These are phyloP conservation scores for Curvularia sp. DNA, from an alignment of 2,329 filamentous ascomycete genomes.

Conservation along the genomic window DNA sequence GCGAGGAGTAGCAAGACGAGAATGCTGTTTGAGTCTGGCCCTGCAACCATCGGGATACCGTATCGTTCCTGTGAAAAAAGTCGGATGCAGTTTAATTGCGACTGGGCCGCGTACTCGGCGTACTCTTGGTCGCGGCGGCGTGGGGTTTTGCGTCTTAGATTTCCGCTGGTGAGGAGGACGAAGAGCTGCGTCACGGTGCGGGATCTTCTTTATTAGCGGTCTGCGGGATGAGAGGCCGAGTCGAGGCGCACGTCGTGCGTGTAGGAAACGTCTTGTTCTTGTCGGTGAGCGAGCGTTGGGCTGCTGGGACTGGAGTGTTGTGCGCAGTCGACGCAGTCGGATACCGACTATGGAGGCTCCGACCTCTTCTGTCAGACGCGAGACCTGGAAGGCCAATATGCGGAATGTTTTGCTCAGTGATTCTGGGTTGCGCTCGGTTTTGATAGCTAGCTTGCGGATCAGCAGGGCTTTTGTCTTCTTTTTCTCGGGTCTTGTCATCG, in stretches of 20 bases:
- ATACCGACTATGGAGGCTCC: neutral
- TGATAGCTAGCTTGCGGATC: conserved; percentile 2
- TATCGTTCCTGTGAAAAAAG: neutral
- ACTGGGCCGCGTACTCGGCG: neutral
- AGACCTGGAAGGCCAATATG: neutral
- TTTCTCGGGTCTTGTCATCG: neutral
- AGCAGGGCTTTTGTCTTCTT: neutral
- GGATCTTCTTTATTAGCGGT: neutral
- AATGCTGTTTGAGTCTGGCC: neutral
- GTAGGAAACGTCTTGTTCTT: neutral
- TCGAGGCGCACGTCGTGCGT: neutral
- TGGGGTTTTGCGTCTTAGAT: neutral
- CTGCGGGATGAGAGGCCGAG: neutral
- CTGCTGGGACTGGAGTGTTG: neutral
- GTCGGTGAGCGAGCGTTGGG: neutral
- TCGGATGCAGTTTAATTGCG: neutral
- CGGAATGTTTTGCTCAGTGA: neutral
- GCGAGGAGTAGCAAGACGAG: neutral
- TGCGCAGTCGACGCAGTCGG: neutral
- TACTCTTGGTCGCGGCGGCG: neutral
- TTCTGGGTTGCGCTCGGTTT: neutral
- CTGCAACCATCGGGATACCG: neutral
- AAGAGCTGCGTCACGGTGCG: neutral
- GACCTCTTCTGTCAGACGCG: conserved; percentile 5
- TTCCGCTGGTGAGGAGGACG: neutral